A percentile compares a stretch with the other conserved stretches of the same genome.
Conservation (phyloP, 2,329 filamentous ascomycete genomes). For the Fusarium devonianum region DNA sequence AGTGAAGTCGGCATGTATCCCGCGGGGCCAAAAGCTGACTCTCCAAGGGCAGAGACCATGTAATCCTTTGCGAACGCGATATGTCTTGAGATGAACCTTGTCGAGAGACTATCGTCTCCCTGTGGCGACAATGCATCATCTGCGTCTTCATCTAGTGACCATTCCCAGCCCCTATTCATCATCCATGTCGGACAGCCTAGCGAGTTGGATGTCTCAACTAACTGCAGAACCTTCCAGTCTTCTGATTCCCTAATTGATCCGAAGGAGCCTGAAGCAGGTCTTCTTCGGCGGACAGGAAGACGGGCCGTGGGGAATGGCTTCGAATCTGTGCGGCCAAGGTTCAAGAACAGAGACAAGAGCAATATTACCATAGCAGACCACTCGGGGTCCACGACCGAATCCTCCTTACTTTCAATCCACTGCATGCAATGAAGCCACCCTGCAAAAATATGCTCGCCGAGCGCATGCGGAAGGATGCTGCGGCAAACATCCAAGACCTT, state of each 20-base stretch:
- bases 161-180: slow-evolving; percentile 72
- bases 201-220: slow-evolving; percentile 56
- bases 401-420: slow-evolving; percentile 66
- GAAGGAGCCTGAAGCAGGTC: slow-evolving; percentile 47
- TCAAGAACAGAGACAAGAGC: slow-evolving; percentile 69
- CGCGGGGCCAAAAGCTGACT: slow-evolving; percentile 57
- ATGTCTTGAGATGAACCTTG: slow-evolving; percentile 58
- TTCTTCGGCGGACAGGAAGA: slow-evolving; percentile 43
- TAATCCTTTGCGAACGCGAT: slow-evolving; percentile 71
- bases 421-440: slow-evolving; percentile 78
- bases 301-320: slow-evolving; percentile 37
- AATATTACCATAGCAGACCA: slow-evolving; percentile 74
- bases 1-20: slow-evolving; percentile 72
- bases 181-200: slow-evolving; percentile 63
- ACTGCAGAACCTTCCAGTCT: slow-evolving; percentile 58
- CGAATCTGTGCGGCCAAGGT: slow-evolving; percentile 56
- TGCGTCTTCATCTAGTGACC: slow-evolving; percentile 67
- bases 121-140: slow-evolving; percentile 41
- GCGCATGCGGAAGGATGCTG: slow-evolving; percentile 66
- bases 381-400: slow-evolving; percentile 61
- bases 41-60: slow-evolving; percentile 64
- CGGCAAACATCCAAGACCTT: slow-evolving; percentile 68
- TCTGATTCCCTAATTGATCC: slow-evolving; percentile 47
- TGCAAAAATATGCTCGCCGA: slow-evolving; percentile 67
- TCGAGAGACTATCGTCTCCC: slow-evolving; percentile 34